Conservation (phyloP, 2,329 filamentous ascomycete species). For the Penicillium aurantiogriseum region DNA sequence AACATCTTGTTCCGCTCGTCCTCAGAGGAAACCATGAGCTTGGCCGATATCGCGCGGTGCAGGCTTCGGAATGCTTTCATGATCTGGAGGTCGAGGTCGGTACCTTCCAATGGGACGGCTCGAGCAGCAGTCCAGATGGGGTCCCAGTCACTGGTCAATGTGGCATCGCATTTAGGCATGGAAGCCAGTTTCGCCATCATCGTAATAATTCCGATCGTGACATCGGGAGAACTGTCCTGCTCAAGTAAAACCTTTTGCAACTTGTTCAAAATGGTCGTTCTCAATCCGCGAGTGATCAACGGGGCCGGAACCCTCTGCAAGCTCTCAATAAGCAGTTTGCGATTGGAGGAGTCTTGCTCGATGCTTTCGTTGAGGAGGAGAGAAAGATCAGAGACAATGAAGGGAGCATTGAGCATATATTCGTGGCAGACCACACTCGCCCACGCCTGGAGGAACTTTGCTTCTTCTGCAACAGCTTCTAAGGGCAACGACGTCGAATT, state of each 20-base stretch:
- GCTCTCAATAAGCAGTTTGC: conserved; percentile 34
- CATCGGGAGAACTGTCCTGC: conserved; percentile 26
- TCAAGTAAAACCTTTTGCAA: conserved; percentile 35
- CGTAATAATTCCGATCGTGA: conserved; percentile 35
- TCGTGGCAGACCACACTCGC: conserved; percentile 39
- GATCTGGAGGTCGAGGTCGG: conserved; percentile 34
- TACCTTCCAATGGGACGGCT: conserved; percentile 33
- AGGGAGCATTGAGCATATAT: conserved; percentile 37
- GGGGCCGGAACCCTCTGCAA: conserved; percentile 38
- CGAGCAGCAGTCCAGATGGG: conserved; percentile 39
- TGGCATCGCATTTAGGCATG: conserved; percentile 40
- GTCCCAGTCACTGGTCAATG: conserved; percentile 37
- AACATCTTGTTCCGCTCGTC: conserved; percentile 36
- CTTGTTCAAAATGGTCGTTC: conserved; percentile 35
- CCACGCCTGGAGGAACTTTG: conserved; percentile 41
- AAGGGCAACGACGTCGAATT: conserved; percentile 24
- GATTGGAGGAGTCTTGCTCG: conserved; percentile 29
- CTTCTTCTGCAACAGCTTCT: conserved; percentile 26
- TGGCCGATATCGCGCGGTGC: conserved; percentile 35
- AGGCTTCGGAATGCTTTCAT: conserved; percentile 41
- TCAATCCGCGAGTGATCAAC: conserved; percentile 39
- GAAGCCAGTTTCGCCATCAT: conserved; percentile 42
- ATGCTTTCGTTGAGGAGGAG: conserved; percentile 35
- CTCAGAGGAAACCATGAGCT: conserved; percentile 36
- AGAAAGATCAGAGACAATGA: conserved; percentile 36